phyloP scores from a whole-genome alignment of 495 filamentous ascomycete genomes.

The Hypoxylon lienhwacheense region DNA sequence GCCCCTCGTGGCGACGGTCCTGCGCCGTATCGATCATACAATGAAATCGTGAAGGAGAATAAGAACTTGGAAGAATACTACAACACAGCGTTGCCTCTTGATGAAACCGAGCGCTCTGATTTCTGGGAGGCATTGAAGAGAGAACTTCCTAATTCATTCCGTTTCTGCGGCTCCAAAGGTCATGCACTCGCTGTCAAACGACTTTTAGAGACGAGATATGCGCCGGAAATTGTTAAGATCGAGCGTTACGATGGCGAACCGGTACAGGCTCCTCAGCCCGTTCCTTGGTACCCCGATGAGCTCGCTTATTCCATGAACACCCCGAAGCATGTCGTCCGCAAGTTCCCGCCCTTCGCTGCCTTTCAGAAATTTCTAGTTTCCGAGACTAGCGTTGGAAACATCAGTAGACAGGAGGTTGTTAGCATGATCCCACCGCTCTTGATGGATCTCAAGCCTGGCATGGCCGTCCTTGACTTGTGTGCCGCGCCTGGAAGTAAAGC shows the following conservation, averaged over 20 bases:
- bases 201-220: constrained; percentile 79
- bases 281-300: constrained; percentile 90
- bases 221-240: constrained; percentile 85
- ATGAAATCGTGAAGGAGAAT: constrained; percentile 69
- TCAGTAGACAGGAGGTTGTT: constrained; percentile 93
- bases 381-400: constrained; percentile 95
- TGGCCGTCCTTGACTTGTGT: constrained; percentile 92
- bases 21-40: constrained; percentile 50
- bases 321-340: constrained; percentile 88
- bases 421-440: constrained; percentile 98
- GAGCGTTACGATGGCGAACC: constrained; percentile 68
- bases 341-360: constrained; percentile 85
- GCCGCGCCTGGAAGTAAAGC: constrained; percentile 97
- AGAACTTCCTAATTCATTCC: constrained; percentile 93
- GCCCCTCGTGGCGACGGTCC: constrained; percentile 28
- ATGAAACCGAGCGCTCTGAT: constrained; percentile 68
- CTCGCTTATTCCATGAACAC: constrained; percentile 97
- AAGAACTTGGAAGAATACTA: constrained; percentile 81
- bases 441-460: constrained; percentile 86
- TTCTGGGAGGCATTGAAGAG: constrained; percentile 82
- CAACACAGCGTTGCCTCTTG: constrained; percentile 69
- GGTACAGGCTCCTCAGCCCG: constrained; percentile 76
- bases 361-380: constrained; percentile 99
- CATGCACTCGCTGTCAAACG: constrained; percentile 88
- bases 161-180: constrained; percentile 90